Percentiles rank a stretch among this genome's conserved stretches.
Conservation (phyloP, 2,329 filamentous ascomycete genomes). For the Phoma herbarum region DNA sequence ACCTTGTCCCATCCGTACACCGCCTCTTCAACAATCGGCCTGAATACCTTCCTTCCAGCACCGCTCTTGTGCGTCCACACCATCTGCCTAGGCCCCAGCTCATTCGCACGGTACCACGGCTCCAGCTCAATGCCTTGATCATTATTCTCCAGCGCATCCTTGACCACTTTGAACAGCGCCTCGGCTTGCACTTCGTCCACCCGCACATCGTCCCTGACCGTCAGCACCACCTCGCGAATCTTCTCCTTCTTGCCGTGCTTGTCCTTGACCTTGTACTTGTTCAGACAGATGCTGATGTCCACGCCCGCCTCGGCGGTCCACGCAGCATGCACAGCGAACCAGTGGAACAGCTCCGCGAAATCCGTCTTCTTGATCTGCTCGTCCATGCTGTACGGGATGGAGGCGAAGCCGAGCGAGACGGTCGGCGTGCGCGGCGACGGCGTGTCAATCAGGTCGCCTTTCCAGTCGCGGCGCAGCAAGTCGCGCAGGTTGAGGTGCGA, state of each 20-base stretch:
- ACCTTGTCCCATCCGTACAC: slow-evolving; percentile 52
- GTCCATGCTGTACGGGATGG: slow-evolving; percentile 58
- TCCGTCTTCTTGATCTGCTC: slow-evolving; percentile 58
- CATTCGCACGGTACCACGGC: slow-evolving; percentile 55
- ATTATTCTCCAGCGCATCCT: slow-evolving; percentile 53
- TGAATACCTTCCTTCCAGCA: slow-evolving; percentile 56
- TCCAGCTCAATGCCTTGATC: slow-evolving; percentile 51
- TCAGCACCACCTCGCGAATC: slow-evolving; percentile 58
- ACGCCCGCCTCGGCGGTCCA: slow-evolving; percentile 58
- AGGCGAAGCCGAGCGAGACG: slow-evolving; percentile 58
- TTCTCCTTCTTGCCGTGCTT: slow-evolving; percentile 55
- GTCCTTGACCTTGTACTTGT: slow-evolving; percentile 57
- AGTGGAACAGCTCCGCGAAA: slow-evolving; percentile 58
- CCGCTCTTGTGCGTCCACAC: slow-evolving; percentile 55
- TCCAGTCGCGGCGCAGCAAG: slow-evolving; percentile 59
- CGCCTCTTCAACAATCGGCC: slow-evolving; percentile 58
- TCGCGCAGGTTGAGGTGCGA: slow-evolving; percentile 55
- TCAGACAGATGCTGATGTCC: slow-evolving; percentile 57
- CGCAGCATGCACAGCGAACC: slow-evolving; percentile 59
- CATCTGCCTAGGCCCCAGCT: slow-evolving; percentile 57
- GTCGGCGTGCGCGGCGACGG: slow-evolving; percentile 57
- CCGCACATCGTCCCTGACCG: slow-evolving; percentile 56
- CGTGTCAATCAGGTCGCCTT: slow-evolving; percentile 59
- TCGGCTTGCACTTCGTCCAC: slow-evolving; percentile 57
- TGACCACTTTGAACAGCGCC: slow-evolving; percentile 53